Evolutionary conservation across 2,329 filamentous ascomycete species (phyloP).

Genomic region (Fusarium equiseti): DNA sequence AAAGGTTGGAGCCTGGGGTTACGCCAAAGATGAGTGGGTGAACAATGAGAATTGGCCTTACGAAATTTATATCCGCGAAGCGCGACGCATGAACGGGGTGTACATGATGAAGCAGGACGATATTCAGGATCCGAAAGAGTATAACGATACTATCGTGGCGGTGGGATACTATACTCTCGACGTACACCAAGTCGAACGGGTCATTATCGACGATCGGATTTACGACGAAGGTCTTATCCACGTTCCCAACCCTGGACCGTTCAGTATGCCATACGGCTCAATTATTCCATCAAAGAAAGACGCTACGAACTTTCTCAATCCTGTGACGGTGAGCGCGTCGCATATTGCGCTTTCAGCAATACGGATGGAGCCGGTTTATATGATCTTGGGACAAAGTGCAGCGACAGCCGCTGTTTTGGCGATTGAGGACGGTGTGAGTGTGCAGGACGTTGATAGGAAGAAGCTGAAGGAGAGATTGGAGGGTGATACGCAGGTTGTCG

Average conservation of each 20-base stretch:
- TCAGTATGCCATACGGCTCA: slow-evolving; percentile 16
- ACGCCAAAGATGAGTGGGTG: slow-evolving; percentile 31
- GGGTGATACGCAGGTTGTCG: slow-evolving; percentile 17
- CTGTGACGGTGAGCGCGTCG: slow-evolving; percentile 27
- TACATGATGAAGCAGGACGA: slow-evolving; percentile 33
- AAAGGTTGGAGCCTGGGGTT: slow-evolving; percentile 7
- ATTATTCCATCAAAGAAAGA: slow-evolving; percentile 14
- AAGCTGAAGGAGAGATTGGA: slow-evolving; percentile 8
- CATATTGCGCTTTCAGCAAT: slow-evolving; percentile 29
- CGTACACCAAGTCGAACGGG: slow-evolving; percentile 31
- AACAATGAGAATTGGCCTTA: slow-evolving; percentile 28
- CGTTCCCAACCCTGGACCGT: slow-evolving; percentile 16
- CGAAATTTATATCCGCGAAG: slow-evolving; percentile 33
- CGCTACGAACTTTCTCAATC: slow-evolving; percentile 32
- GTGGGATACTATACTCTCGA: slow-evolving; percentile 31
- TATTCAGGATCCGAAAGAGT: slow-evolving; percentile 14
- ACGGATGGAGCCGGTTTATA: slow-evolving; percentile 36
- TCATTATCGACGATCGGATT: slow-evolving; percentile 16
- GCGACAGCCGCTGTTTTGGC: slow-evolving; percentile 30
- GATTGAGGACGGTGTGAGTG: slow-evolving; percentile 21
- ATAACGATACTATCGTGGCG: slow-evolving; percentile 14
- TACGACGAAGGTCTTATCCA: slow-evolving; percentile 30
- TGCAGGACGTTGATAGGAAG: slow-evolving; percentile 28
- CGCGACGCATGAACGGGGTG: slow-evolving; percentile 23
- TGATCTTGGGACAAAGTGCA: slow-evolving; percentile 35